Percentiles rank a stretch among this genome's conserved stretches.
Conservation (phyloP, 78 protist genomes). For the Dictyostelium intermedium region DNA sequence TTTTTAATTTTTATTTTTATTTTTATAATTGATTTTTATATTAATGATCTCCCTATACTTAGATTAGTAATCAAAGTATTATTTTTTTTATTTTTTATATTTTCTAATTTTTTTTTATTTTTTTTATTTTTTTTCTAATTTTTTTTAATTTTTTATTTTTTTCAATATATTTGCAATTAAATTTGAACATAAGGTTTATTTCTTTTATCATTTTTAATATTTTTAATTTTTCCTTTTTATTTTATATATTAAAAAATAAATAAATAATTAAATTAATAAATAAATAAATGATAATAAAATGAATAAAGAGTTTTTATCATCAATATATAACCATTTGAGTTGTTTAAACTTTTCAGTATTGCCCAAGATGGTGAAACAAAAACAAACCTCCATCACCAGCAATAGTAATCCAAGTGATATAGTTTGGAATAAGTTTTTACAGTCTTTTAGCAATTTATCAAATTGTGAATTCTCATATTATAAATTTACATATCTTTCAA, state of each 20-base stretch:
- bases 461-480: constrained; percentile 63
- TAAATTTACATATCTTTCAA: constrained; percentile 51
- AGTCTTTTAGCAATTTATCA: background rate
- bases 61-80: too few species aligned
- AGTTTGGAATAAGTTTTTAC: constrained; percentile 34
- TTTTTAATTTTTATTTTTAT: too few species aligned
- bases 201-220: background rate
- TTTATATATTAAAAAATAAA: background rate
- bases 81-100: background rate
- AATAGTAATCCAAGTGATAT: background rate
- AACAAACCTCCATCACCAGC: background rate
- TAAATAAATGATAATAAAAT: constrained; percentile 5
- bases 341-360: constrained; percentile 20
- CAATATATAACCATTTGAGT: constrained; percentile 32
- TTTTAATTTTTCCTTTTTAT: background rate
- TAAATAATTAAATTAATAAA: background rate
- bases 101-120: background rate
- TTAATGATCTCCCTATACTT: too few species aligned
- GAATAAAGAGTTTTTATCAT: constrained; percentile 61
- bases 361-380: constrained; percentile 39
- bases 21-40: background rate
- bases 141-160: background rate
- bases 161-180: too few species aligned
- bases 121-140: background rate
- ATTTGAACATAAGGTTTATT: too few species aligned